A percentile compares a stretch with the other conserved stretches of the same genome.
These are phyloP conservation scores for Larix sibirica DNA, from an alignment of 83 land plant genomes.

Conservation along the genomic window DNA sequence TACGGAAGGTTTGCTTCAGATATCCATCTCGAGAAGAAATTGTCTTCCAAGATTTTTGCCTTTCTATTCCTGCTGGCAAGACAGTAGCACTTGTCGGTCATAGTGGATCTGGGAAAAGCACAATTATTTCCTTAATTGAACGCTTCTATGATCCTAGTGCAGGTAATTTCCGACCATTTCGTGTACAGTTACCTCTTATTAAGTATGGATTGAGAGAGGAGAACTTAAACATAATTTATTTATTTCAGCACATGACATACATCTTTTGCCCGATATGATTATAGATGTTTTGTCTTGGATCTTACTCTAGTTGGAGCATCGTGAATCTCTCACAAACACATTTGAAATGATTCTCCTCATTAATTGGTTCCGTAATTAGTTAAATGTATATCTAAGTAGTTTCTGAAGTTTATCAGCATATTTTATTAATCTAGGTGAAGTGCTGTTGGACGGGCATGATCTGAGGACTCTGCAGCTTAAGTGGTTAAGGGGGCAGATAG, in stretches of 20 bases:
- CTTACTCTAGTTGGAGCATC: not conserved
- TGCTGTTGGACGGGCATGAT: slow-evolving; percentile 61
- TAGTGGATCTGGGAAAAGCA: slow-evolving; percentile 86
- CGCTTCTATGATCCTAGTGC: slow-evolving; percentile 66
- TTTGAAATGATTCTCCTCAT: not conserved
- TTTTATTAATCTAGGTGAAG: slow-evolving; percentile 30
- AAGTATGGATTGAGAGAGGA: not conserved
- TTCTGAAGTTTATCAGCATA: not conserved
- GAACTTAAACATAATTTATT: not conserved
- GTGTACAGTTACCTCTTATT: not conserved
- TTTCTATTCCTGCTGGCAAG: slow-evolving; percentile 53
- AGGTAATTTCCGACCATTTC: slow-evolving; percentile 31
- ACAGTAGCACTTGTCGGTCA: slow-evolving; percentile 70
- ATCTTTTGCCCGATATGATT: not conserved
- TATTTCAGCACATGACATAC: not conserved
- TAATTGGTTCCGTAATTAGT: not conserved
- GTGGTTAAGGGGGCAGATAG: slow-evolving; percentile 71
- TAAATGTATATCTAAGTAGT: not conserved
- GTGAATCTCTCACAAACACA: slow-evolving; percentile 1
- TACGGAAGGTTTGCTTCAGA: slow-evolving; percentile 56
- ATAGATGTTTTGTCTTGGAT: not conserved
- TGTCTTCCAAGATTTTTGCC: slow-evolving; percentile 51
- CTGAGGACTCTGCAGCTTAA: slow-evolving; percentile 43
- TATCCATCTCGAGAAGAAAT: slow-evolving; percentile 69
- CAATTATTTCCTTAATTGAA: slow-evolving; percentile 65